These are phyloP conservation scores for Coniochaeta pulveracea DNA, from an alignment of 2,329 filamentous ascomycete genomes.

Conservation along the genomic window DNA sequence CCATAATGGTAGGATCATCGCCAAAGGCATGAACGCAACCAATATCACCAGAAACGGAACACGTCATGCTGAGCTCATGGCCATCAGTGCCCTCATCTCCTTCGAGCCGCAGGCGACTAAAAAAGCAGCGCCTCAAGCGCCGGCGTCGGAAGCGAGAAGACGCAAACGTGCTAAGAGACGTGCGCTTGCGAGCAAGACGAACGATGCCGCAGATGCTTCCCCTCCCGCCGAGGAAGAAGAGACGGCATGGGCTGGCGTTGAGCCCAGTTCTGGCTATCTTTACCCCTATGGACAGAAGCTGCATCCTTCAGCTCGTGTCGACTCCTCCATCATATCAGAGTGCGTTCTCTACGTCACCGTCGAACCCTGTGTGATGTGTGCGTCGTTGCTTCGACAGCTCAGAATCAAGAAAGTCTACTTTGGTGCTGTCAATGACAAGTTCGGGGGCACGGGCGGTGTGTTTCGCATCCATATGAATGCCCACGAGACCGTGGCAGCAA, in stretches of 20 bases:
- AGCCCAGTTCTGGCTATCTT: constrained; percentile 43
- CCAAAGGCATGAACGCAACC: constrained; percentile 91
- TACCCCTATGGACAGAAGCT: constrained; percentile 51
- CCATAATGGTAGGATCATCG: constrained; percentile 66
- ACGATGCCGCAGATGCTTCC: constrained; percentile 4
- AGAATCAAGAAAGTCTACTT: constrained; percentile 86
- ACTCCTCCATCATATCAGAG: constrained; percentile 57
- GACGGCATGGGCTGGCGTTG: constrained; percentile 33
- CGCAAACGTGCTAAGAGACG: constrained; percentile 4
- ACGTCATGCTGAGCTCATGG: constrained; percentile 90
- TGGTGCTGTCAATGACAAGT: constrained; percentile 91
- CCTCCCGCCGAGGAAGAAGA: background rate
- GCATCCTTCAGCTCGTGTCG: constrained; percentile 43
- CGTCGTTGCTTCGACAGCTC: constrained; percentile 80
- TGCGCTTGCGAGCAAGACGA: constrained; percentile 14
- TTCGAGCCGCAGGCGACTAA: constrained; percentile 20
- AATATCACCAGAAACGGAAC: constrained; percentile 87
- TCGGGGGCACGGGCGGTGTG: constrained; percentile 91
- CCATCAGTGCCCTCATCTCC: constrained; percentile 49
- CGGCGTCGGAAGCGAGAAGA: constrained; percentile 3
- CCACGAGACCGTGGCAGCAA: background rate
- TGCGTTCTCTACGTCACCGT: constrained; percentile 88
- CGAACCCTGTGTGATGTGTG: constrained; percentile 98
- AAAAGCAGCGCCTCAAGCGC: constrained; percentile 14
- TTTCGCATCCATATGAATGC: constrained; percentile 69